phyloP scores from a whole-genome alignment of 2,329 filamentous ascomycete genomes.

The Hypoxylon sp. region DNA sequence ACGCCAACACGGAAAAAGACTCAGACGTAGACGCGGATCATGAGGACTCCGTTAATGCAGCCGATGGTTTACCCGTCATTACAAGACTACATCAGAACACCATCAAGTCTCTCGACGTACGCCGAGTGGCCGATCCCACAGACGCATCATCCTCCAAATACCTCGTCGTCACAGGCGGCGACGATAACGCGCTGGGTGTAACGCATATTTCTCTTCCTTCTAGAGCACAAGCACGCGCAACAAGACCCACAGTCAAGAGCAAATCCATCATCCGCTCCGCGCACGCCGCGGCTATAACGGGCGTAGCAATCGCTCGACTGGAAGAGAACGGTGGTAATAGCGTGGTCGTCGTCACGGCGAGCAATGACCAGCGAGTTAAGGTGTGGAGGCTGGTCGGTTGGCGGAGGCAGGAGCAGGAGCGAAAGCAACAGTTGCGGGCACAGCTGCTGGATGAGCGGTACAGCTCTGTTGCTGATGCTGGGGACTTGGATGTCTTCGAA shows the following conservation, averaged over 20 bases:
- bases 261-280: conserved; percentile 66
- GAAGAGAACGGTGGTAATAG: conserved; percentile 31
- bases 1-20: conserved; percentile 56
- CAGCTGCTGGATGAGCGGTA: conserved; percentile 65
- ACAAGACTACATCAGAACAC: conserved; percentile 81
- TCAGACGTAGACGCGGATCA: background rate
- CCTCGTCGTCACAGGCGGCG: conserved; percentile 82
- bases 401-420: conserved; percentile 35
- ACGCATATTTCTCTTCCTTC: conserved; percentile 44
- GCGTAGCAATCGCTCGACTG: conserved; percentile 59
- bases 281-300: conserved; percentile 81
- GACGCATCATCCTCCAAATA: conserved; percentile 50
- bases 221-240: conserved; percentile 7
- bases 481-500: conserved; percentile 63
- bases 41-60: background rate
- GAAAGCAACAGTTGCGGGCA: conserved; percentile 48
- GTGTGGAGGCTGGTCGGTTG: conserved; percentile 61
- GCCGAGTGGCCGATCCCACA: conserved; percentile 49
- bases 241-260: conserved; percentile 33
- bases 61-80: conserved; percentile 44
- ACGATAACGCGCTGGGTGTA: conserved; percentile 83
- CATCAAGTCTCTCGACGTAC: conserved; percentile 76
- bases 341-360: conserved; percentile 61
- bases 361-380: conserved; percentile 75
- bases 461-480: conserved; percentile 73